Base-by-base conservation (phyloP, 495 filamentous ascomycete genomes). In the Copromyces sp. region DNA sequence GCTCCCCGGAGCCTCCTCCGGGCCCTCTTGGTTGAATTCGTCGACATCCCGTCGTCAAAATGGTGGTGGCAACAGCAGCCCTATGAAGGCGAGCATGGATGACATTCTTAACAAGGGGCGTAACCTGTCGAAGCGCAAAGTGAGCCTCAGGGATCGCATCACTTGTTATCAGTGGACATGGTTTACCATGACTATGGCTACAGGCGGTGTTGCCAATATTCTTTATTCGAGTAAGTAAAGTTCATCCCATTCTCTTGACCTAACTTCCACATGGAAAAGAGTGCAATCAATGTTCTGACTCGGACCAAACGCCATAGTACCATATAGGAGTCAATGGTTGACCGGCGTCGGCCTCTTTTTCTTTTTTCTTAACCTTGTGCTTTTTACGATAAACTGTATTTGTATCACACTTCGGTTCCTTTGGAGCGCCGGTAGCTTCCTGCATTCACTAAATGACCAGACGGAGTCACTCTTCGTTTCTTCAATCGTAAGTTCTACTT, bases 131-230 rank as follows among this genome's bases (percentile, higher is more conserved):
- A 68, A 72, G 5, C 72, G 74, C 41, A 82, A 79, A 61, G 77
- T 83, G 69, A 78, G 84, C 16, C 77, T 86, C 40, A 73, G 80
- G 41, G 85, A 86, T 72, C 76, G 85, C 59, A 84, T 87, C 53
- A 80, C 75, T 16, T 84, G 82, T 70, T 83, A 82, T 70, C 83
- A 78, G 75, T 92, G 90, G 90, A 90, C 89, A 8, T 93, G 88
- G 82, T 92, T 92, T 72, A 91, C 90, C 4, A 84, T 91, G 82
- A 91, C 90, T 2, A 94, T 94, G 92, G 93, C 93, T 3, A 95
- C 93, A 0, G 93, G 93, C 14, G 93, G 93, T 0, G 83, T 97
- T 73, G 90, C 93, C 9, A 95, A 94, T 82, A 91, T 93, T 12
- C 77, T 95, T 70, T 86, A 91, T 76, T 84, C 86, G 32, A 86